A percentile compares a stretch with the other conserved stretches of the same genome.
Evolutionary conservation across 1,284 basidiomycete genomes (phyloP).

Genomic region (Moesziomyces sp.): DNA sequence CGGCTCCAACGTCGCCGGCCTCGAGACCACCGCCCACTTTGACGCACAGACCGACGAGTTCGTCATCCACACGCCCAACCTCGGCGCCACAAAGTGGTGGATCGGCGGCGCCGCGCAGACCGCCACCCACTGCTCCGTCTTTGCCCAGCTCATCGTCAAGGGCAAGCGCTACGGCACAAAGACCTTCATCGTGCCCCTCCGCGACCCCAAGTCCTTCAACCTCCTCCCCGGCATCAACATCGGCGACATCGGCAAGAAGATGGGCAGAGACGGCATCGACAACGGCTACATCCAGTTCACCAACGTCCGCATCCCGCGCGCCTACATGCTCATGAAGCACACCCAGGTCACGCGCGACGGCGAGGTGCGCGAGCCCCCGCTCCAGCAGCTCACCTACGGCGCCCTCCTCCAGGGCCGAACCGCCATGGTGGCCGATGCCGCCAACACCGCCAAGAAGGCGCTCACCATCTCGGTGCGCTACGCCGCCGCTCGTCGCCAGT

Average conservation of each 20-base stretch:
- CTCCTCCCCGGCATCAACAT: constrained; percentile 72
- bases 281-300: constrained; percentile 71
- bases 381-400: constrained; percentile 74
- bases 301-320: constrained; percentile 72
- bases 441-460: constrained; percentile 71
- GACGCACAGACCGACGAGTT: constrained; percentile 72
- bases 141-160: constrained; percentile 72
- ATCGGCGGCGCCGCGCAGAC: constrained; percentile 74
- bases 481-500: constrained; percentile 73
- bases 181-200: constrained; percentile 73
- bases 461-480: constrained; percentile 73
- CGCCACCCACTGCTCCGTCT: constrained; percentile 73
- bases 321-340: constrained; percentile 75
- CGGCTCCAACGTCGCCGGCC: constrained; percentile 73
- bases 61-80: constrained; percentile 71
- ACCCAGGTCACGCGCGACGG: constrained; percentile 72
- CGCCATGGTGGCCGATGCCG: constrained; percentile 72
- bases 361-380: constrained; percentile 70
- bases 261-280: constrained; percentile 73
- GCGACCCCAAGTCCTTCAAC: constrained; percentile 71
- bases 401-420: constrained; percentile 73
- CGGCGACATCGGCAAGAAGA: constrained; percentile 74
- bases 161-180: constrained; percentile 73
- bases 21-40: constrained; percentile 74
- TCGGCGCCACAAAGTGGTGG: constrained; percentile 68